Conservation (phyloP, 768 basidiomycete species). For the Russula brevipes region DNA sequence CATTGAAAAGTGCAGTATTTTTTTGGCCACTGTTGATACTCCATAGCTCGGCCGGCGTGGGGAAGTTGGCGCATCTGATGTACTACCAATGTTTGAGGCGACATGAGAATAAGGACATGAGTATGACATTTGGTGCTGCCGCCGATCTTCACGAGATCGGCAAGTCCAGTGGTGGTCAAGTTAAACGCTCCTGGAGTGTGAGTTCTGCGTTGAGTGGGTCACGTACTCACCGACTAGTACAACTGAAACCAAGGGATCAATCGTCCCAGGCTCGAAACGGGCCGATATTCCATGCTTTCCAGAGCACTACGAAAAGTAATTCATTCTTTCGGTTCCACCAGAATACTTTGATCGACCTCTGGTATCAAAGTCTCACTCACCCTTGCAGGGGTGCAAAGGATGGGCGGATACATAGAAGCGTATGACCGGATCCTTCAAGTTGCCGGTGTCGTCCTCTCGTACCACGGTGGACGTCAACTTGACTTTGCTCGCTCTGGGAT, state of each 20-base stretch:
- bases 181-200: slow-evolving; percentile 83
- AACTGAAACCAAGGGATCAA: slow-evolving; percentile 67
- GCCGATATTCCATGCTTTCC: slow-evolving; percentile 64
- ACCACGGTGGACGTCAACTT: slow-evolving; percentile 56
- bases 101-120: slow-evolving; percentile 68
- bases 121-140: slow-evolving; percentile 89
- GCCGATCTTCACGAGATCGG: slow-evolving; percentile 56
- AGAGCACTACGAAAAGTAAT: slow-evolving; percentile 51
- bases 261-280: slow-evolving; percentile 89
- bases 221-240: background rate
- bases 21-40: slow-evolving; percentile 97
- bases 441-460: slow-evolving; percentile 51
- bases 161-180: slow-evolving; percentile 43
- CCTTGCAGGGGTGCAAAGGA: slow-evolving; percentile 57
- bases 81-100: background rate
- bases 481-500: slow-evolving; percentile 44
- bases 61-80: slow-evolving; percentile 42
- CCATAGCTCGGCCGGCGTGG: slow-evolving; percentile 93
- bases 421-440: slow-evolving; percentile 37
- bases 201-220: slow-evolving; percentile 26
- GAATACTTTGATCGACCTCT: background rate
- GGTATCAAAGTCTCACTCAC: slow-evolving; percentile 48
- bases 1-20: slow-evolving; percentile 81
- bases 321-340: background rate
- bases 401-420: slow-evolving; percentile 58